Evolutionary conservation across 768 basidiomycete species (phyloP).

Genomic region (Termitomyces sp.): DNA sequence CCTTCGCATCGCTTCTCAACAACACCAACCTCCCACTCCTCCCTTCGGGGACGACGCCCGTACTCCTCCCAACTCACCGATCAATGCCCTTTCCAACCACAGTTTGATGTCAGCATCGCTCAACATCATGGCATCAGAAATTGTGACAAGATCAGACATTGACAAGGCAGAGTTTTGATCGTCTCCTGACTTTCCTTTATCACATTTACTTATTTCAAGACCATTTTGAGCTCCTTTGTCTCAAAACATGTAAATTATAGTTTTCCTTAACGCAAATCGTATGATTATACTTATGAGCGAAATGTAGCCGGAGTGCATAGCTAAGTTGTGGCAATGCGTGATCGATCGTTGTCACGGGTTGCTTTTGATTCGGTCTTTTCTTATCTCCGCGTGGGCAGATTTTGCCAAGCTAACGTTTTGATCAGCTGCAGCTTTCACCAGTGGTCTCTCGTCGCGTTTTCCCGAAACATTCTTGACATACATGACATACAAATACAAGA

Average conservation of each 20-base stretch:
- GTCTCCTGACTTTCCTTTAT: neutral
- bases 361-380: too few species aligned
- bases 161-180: neutral
- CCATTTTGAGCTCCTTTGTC: neutral
- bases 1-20: conserved; percentile 4
- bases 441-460: neutral
- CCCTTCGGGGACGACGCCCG: conserved; percentile 7
- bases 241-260: neutral
- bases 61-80: conserved; percentile 17
- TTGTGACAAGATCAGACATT: neutral
- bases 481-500: neutral
- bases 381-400: too few species aligned
- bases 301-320: too few species aligned
- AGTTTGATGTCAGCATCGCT: conserved; percentile 8
- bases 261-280: neutral
- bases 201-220: neutral
- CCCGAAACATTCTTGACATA: neutral
- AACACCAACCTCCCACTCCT: neutral
- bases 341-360: too few species aligned
- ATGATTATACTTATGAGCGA: too few species aligned
- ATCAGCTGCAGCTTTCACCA: too few species aligned
- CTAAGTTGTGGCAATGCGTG: too few species aligned
- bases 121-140: conserved; percentile 6
- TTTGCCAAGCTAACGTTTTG: too few species aligned
- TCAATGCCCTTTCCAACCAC: neutral